Conservation (phyloP, 73 alveolate species). For the Breviolum minutum region DNA sequence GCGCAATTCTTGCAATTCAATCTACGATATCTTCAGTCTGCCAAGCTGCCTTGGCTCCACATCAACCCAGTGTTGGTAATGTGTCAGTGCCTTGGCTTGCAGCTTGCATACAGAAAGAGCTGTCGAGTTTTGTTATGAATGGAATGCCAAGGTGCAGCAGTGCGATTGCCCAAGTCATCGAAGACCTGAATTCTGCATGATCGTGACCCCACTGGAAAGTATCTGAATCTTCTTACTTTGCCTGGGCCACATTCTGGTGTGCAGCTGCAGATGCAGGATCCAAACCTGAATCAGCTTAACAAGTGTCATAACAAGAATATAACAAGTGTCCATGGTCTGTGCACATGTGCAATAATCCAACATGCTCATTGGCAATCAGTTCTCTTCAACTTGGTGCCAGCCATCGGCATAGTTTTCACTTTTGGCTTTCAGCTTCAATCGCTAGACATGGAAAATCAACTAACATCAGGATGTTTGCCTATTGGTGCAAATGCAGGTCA, state of each 20-base stretch:
- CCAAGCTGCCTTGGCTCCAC: slow-evolving; percentile 40
- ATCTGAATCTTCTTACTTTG: neutral
- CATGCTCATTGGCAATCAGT: too few species aligned
- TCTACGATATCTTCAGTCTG: neutral
- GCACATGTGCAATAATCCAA: too few species aligned
- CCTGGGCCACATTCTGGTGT: slow-evolving; percentile 81
- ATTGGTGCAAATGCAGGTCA: neutral
- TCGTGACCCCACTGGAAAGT: neutral
- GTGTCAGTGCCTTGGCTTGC: slow-evolving; percentile 32
- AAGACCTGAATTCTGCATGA: neutral
- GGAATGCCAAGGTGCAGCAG: slow-evolving; percentile 22
- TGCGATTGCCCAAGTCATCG: slow-evolving; percentile 81
- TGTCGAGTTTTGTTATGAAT: neutral
- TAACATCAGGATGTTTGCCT: too few species aligned
- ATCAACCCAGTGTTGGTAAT: slow-evolving; percentile 64
- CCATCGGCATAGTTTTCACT: too few species aligned
- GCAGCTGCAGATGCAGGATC: slow-evolving; percentile 66
- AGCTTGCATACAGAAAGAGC: neutral
- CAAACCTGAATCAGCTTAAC: slow-evolving; percentile 13
- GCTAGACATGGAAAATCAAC: neutral
- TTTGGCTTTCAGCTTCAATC: neutral
- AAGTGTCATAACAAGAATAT: too few species aligned
- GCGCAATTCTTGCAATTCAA: neutral
- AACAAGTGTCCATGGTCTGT: too few species aligned
- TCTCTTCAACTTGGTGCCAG: too few species aligned